Evolutionary conservation across 164 flowering plant species (phyloP).

Genomic region (Vitis labrusca): DNA sequence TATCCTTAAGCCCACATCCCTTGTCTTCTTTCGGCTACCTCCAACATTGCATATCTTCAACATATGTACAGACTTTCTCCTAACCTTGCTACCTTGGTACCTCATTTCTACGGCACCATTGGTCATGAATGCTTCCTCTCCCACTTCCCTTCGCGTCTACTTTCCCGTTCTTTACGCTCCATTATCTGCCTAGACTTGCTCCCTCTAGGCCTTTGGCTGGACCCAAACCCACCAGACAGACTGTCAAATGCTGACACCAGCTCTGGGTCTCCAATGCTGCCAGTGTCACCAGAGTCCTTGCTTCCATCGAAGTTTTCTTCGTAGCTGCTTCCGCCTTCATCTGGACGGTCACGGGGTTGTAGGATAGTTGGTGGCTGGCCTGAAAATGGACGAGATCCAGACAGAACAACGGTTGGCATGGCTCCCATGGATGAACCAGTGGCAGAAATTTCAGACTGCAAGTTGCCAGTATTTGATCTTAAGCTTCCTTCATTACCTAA

Average conservation of each 20-base stretch:
- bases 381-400: slow-evolving; percentile 62
- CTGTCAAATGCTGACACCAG: slow-evolving; percentile 63
- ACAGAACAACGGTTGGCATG: slow-evolving; percentile 55
- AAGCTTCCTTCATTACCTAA: slow-evolving; percentile 52
- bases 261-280: slow-evolving; percentile 83
- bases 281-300: slow-evolving; percentile 82
- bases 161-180: slow-evolving; percentile 81
- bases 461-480: slow-evolving; percentile 42
- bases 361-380: slow-evolving; percentile 77
- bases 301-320: slow-evolving; percentile 89
- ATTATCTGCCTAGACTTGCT: slow-evolving; percentile 71
- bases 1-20: no score
- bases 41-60: no score
- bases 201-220: slow-evolving; percentile 72
- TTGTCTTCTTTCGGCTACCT: no score
- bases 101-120: neutral
- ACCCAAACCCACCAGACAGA: slow-evolving; percentile 45
- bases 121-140: slow-evolving; percentile 71
- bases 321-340: slow-evolving; percentile 64
- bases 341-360: slow-evolving; percentile 70
- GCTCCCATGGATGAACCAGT: slow-evolving; percentile 27
- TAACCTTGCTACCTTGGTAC: neutral
- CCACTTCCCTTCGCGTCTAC: slow-evolving; percentile 93
- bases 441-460: slow-evolving; percentile 38
- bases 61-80: neutral